phyloP scores from a whole-genome alignment of 2,329 filamentous ascomycete species.

The Zymoseptoria tritici region DNA sequence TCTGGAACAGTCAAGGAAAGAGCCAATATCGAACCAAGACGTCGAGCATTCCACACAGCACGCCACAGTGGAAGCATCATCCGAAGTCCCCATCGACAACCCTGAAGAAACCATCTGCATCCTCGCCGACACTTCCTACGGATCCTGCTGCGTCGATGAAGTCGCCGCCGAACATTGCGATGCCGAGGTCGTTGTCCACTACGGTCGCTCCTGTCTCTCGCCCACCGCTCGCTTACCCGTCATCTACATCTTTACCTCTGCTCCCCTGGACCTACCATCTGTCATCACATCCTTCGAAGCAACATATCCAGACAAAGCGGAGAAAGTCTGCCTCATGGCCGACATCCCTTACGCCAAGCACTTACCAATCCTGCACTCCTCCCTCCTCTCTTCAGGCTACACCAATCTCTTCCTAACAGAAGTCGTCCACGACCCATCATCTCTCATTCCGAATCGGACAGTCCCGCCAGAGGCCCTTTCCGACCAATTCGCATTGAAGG shows the following conservation, averaged over 20 bases:
- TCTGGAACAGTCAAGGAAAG: conserved; percentile 26
- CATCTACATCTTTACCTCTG: conserved; percentile 80
- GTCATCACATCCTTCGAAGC: conserved; percentile 56
- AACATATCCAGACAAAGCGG: conserved; percentile 57
- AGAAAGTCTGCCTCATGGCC: conserved; percentile 72
- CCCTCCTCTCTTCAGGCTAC: conserved; percentile 59
- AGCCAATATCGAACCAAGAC: neutral
- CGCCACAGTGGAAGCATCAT: neutral
- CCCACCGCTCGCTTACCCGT: conserved; percentile 82
- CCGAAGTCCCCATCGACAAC: conserved; percentile 1
- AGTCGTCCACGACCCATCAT: conserved; percentile 70
- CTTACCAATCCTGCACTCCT: conserved; percentile 50
- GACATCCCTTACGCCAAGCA: conserved; percentile 83
- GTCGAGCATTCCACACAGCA: neutral
- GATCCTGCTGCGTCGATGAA: conserved; percentile 94
- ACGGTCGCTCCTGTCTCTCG: conserved; percentile 84
- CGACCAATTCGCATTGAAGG: conserved; percentile 45
- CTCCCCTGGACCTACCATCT: conserved; percentile 55
- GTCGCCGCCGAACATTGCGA: conserved; percentile 89
- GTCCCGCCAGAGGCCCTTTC: conserved; percentile 48
- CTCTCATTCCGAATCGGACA: conserved; percentile 74
- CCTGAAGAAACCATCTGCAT: conserved; percentile 59
- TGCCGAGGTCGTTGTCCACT: conserved; percentile 88
- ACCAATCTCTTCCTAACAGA: conserved; percentile 59
- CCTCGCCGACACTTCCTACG: conserved; percentile 91